Conservation (phyloP, 2,329 filamentous ascomycete genomes). For the Aaosphaeria arxii region DNA sequence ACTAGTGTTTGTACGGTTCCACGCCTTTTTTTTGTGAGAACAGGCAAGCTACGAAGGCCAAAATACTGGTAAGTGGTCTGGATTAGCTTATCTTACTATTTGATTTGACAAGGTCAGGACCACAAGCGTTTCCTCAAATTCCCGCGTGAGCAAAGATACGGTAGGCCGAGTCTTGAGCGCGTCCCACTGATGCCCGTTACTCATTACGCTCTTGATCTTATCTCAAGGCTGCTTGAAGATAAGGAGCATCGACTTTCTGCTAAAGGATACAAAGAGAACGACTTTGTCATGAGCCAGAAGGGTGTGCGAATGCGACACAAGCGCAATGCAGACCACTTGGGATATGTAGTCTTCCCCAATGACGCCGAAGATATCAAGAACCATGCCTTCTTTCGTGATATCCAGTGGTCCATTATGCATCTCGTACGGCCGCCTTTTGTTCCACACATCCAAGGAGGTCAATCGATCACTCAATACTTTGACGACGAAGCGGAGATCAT, state of each 20-base stretch:
- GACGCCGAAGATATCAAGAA: slow-evolving; percentile 87
- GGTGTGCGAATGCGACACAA: slow-evolving; percentile 17
- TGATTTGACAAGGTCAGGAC: slow-evolving; percentile 49
- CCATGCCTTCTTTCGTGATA: slow-evolving; percentile 79
- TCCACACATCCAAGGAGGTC: slow-evolving; percentile 59
- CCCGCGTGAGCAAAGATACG: slow-evolving; percentile 54
- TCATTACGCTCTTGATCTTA: slow-evolving; percentile 71
- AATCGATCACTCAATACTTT: slow-evolving; percentile 75
- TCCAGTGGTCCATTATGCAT: slow-evolving; percentile 76
- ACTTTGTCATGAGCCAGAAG: slow-evolving; percentile 40
- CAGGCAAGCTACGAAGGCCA: slow-evolving; percentile 78
- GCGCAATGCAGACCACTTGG: slow-evolving; percentile 37
- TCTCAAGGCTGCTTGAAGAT: slow-evolving; percentile 69
- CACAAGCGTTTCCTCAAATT: slow-evolving; percentile 71
- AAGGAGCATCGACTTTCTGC: slow-evolving; percentile 75
- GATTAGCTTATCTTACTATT: neutral
- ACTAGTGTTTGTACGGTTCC: slow-evolving; percentile 85
- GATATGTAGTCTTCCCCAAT: slow-evolving; percentile 72
- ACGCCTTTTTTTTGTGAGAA: slow-evolving; percentile 86
- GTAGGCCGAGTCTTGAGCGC: slow-evolving; percentile 50
- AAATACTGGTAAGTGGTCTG: slow-evolving; percentile 65
- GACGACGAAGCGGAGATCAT: slow-evolving; percentile 73
- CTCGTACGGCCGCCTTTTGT: slow-evolving; percentile 72
- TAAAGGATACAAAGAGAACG: slow-evolving; percentile 68
- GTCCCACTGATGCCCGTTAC: slow-evolving; percentile 54